A percentile compares a stretch with the other conserved stretches of the same genome.
These are phyloP conservation scores for Cladophialophora immunda DNA, from an alignment of 2,329 filamentous ascomycete genomes.

Conservation along the genomic window DNA sequence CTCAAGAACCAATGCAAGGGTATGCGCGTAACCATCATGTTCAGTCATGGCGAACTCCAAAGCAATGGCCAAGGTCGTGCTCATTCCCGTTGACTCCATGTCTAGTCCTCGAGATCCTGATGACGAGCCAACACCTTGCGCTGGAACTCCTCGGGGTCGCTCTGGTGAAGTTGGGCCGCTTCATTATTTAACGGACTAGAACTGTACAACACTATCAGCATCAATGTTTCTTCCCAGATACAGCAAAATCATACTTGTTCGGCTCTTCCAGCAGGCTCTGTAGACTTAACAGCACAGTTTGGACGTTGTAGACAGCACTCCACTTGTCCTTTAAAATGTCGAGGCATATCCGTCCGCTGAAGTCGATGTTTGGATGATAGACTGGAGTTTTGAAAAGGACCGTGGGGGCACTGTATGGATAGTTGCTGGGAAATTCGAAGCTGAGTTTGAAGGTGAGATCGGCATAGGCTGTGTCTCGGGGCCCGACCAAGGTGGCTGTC, in stretches of 20 bases:
- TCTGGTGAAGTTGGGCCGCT: constrained; percentile 95
- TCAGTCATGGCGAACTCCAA: constrained; percentile 11
- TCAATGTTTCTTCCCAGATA: background rate
- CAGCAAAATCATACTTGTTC: constrained; percentile 79
- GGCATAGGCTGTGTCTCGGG: constrained; percentile 89
- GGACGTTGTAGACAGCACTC: constrained; percentile 97
- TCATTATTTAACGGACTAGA: constrained; percentile 94
- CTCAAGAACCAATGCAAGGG: constrained; percentile 9
- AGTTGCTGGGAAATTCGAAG: constrained; percentile 89
- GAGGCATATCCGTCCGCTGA: constrained; percentile 93
- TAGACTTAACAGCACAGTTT: constrained; percentile 89
- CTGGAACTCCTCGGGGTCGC: constrained; percentile 86
- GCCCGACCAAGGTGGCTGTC: constrained; percentile 93
- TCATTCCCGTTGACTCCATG: constrained; percentile 4
- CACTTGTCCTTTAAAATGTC: constrained; percentile 99
- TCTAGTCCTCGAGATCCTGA: constrained; percentile 61
- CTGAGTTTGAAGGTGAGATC: constrained; percentile 89
- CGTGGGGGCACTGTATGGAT: constrained; percentile 88
- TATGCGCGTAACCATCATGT: constrained; percentile 12
- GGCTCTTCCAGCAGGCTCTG: constrained; percentile 96
- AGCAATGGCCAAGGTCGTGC: constrained; percentile 21
- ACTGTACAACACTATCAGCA: constrained; percentile 57
- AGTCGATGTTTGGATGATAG: constrained; percentile 98
- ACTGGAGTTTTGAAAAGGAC: constrained; percentile 98
- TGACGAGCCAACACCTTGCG: constrained; percentile 71